Base-by-base conservation (phyloP, 768 basidiomycete species). In the Chalciporus pseudorubinellus region DNA sequence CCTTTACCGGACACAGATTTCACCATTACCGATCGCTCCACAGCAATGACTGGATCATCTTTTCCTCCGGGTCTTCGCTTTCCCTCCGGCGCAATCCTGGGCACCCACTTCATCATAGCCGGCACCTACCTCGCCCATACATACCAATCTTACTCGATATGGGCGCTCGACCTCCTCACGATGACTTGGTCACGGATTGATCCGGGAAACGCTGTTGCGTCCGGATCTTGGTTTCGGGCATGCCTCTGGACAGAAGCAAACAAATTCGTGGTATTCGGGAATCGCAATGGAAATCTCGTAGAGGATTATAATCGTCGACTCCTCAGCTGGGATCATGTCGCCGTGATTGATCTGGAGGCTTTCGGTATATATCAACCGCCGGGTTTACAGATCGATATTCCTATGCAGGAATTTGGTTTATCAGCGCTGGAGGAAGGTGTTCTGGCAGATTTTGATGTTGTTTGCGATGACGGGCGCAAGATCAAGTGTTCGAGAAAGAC, bases 321-420 rank as follows among this genome's bases (percentile, higher is more conserved):
- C 11, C 79, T 93, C 52, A 90, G 87, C 62, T 94, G 91, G 90
- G 90, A 94, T 61, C 89, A 98, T 63, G 84, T 95, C 47, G 90
- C 90, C 5, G 84, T 89, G 49, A 84, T 95, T 51, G 92, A 95
- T 63, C 75, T 97, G 21, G 95, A 98, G 70, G 88, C 95, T 0
- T 95, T 94, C 62, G 95, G 95, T 1, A 93, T 99, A 56, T 98
- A 98, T 64, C 88, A 91, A 58, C 88, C 93, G 0, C 93, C 94
- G 0, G 67, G 77, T 3, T 76, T 80, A 38, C 82, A 74, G 55
- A 75, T 85, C 39, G 83, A 85, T 53, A 72, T 86, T 24, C 77
- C 79, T 1, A 85, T 90, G 77, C 92, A 95, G 65, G 84, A 90
- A 64, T 76, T 95, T 47, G 94, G 92, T 13, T 77, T 98, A 21